Evolutionary conservation across 768 basidiomycete species (phyloP).

Genomic region (Strobilomyces dryophilus): DNA sequence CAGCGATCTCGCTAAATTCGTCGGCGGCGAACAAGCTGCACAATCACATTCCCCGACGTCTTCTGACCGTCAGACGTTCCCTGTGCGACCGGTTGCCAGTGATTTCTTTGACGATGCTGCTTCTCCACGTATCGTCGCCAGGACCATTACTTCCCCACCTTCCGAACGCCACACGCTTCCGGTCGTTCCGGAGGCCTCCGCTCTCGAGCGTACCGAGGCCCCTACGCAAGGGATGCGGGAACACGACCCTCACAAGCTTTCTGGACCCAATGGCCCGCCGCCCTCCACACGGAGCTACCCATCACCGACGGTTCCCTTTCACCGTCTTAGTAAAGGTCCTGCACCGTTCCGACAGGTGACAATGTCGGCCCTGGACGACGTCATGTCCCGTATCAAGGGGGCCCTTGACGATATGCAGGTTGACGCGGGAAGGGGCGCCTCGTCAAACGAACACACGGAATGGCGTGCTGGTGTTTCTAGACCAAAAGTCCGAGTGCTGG

Average conservation of each 20-base stretch:
- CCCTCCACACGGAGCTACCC: slow-evolving; percentile 15
- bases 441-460: slow-evolving; percentile 18
- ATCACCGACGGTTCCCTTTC: slow-evolving; percentile 13
- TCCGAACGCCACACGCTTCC: slow-evolving; percentile 15
- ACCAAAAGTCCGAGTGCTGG: slow-evolving; percentile 19
- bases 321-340: slow-evolving; percentile 22
- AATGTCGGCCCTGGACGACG: slow-evolving; percentile 77
- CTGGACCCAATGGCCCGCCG: slow-evolving; percentile 17
- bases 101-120: slow-evolving; percentile 66
- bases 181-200: slow-evolving; percentile 14
- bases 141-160: slow-evolving; percentile 12
- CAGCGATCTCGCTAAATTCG: slow-evolving; percentile 67
- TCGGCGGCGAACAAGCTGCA: slow-evolving; percentile 37
- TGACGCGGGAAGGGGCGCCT: slow-evolving; percentile 29
- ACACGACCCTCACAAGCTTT: slow-evolving; percentile 15
- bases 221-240: slow-evolving; percentile 14
- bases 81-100: slow-evolving; percentile 53
- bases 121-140: slow-evolving; percentile 37
- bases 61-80: slow-evolving; percentile 24
- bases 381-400: slow-evolving; percentile 83
- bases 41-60: slow-evolving; percentile 16
- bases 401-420: slow-evolving; percentile 68
- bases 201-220: slow-evolving; percentile 8
- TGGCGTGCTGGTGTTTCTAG: slow-evolving; percentile 21
- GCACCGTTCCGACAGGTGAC: slow-evolving; percentile 43